These are phyloP conservation scores for Sphagnum tenellum DNA, from an alignment of 225 moss, liverwort and hornwort genomes.

Conservation along the genomic window DNA sequence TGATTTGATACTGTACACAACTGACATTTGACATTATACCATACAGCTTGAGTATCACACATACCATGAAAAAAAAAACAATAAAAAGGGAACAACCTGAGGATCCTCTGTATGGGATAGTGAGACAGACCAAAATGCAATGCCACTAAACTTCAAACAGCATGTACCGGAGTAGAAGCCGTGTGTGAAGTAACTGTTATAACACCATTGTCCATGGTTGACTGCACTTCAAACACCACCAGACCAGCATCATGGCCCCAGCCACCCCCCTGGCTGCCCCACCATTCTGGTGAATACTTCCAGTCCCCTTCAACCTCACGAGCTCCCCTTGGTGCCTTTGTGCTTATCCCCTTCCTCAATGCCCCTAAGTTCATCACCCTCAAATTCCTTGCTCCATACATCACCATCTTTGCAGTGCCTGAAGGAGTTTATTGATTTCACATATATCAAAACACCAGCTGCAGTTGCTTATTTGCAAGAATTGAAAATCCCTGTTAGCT, in stretches of 20 bases:
- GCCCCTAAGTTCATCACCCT: constrained; percentile 11
- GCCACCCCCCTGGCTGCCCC: constrained; percentile 84
- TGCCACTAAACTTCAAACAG: neutral
- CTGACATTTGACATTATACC: neutral
- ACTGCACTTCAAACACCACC: constrained; percentile 50
- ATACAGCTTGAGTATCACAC: neutral
- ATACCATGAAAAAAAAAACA: too few relatives aligned
- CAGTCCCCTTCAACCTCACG: constrained; percentile 68
- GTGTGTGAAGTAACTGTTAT: constrained; percentile 73
- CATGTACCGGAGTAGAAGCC: constrained; percentile 60
- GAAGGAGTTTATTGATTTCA: constrained; percentile 22
- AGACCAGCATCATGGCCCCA: constrained; percentile 76
- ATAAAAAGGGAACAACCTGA: too few relatives aligned
- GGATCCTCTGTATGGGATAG: too few relatives aligned
- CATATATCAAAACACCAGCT: constrained; percentile 20
- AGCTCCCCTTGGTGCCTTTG: constrained; percentile 37
- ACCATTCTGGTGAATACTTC: constrained; percentile 91
- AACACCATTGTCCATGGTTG: constrained; percentile 57
- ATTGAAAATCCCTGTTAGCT: too few relatives aligned
- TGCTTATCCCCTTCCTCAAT: constrained; percentile 25
- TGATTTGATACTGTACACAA: neutral
- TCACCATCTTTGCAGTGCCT: constrained; percentile 20
- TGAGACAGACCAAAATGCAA: too few relatives aligned
- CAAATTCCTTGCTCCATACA: neutral
- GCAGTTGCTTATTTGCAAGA: too few relatives aligned